These are phyloP conservation scores for Noccaea bulbosa DNA, from an alignment of 345 rosid genomes.

Conservation along the genomic window DNA sequence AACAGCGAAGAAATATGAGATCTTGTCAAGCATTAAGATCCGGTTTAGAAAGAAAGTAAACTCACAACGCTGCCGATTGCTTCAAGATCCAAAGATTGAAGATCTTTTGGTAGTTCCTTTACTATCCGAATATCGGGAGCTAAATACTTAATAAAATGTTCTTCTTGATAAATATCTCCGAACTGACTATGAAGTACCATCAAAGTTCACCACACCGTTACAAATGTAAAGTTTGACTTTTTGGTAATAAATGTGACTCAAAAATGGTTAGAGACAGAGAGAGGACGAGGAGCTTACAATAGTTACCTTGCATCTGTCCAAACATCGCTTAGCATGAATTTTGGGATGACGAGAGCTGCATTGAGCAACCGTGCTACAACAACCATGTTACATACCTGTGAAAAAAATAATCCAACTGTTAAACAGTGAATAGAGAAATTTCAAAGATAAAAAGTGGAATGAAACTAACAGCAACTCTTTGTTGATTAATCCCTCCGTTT, in stretches of 20 bases:
- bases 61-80: conserved; percentile 90
- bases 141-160: conserved; percentile 71
- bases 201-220: conserved; percentile 27
- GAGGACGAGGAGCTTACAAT: conserved; percentile 26
- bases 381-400: conserved; percentile 90
- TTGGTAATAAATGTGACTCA: background rate
- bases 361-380: conserved; percentile 82
- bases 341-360: conserved; percentile 88
- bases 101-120: conserved; percentile 73
- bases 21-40: background rate
- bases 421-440: background rate
- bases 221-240: background rate
- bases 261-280: background rate
- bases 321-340: conserved; percentile 88
- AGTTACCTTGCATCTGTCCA: conserved; percentile 91
- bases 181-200: conserved; percentile 66
- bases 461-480: conserved; percentile 84
- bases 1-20: conserved; percentile 35
- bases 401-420: background rate
- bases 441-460: background rate
- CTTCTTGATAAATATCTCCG: conserved; percentile 87
- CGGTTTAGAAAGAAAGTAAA: background rate
- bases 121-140: conserved; percentile 82
- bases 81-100: conserved; percentile 79
- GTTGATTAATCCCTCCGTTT: conserved; percentile 98